Evolutionary conservation across 2,329 filamentous ascomycete genomes (phyloP).

Genomic region (Verticillium tricorpus): DNA sequence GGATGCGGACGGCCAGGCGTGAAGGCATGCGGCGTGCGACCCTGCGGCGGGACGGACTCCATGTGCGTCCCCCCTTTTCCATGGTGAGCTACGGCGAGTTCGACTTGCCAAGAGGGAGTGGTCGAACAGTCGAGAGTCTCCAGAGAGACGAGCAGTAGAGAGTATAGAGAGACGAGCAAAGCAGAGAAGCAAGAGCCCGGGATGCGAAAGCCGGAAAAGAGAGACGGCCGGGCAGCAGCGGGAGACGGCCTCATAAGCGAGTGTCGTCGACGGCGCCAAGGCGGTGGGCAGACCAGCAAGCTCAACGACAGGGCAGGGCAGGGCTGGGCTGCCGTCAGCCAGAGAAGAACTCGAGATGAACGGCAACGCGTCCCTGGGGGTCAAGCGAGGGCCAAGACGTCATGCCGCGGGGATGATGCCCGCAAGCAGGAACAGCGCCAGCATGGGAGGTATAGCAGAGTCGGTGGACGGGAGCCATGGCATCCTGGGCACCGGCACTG

Average conservation of each 20-base stretch:
- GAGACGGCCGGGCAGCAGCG: background rate
- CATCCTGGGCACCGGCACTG: too few species aligned
- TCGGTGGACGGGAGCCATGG: too few species aligned
- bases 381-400: background rate
- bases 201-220: background rate
- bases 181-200: background rate
- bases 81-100: background rate
- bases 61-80: slow-evolving; percentile 3
- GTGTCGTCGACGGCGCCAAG: background rate
- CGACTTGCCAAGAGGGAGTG: background rate
- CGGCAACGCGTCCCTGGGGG: background rate
- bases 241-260: background rate
- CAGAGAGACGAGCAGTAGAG: too few species aligned
- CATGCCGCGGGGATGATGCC: background rate
- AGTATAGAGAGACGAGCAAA: too few species aligned
- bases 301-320: background rate
- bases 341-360: background rate
- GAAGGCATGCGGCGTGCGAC: background rate
- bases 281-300: background rate
- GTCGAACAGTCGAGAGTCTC: background rate
- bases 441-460: too few species aligned
- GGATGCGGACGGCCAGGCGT: slow-evolving; percentile 3
- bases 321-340: background rate
- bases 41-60: slow-evolving; percentile 8
- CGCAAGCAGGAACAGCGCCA: background rate